Base-by-base conservation (phyloP, 192 early-diverging fungal genomes). In the Rhizophagus clarus region DNA sequence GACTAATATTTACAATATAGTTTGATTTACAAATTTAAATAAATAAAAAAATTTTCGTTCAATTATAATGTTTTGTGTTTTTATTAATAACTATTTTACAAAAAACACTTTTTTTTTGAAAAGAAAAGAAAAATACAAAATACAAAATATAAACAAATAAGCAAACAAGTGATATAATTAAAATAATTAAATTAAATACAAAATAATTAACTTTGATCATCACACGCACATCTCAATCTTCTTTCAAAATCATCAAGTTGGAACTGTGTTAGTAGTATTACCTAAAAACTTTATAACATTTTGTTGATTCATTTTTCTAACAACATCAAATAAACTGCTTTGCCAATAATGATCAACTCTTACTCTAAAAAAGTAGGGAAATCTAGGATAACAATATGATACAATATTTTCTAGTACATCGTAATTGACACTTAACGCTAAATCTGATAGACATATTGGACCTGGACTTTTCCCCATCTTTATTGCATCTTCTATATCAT, bases 351-450 rank as follows among this genome's bases (percentile, higher is more conserved):
- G 56, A 70, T 86, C 83, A 60, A 84, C 70, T 4, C 81, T 76
- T 11, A 86, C 73, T 20, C 83, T 81, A 75, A 83, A 86, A 80
- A 81, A 81, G 32, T 86, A 86, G 17, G 79, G 81, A 82, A 83
- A 86, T 49, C 64, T 51, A 6, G 70, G 22, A 29, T 80, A 82
- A 56, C 81, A 86, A n/a, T 24, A 82, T 32, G 80, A 45, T 0
- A 61, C 76, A 29, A 86, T 31, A 17, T 64, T 61, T 31, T 81
- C 72, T 29, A 86, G 37, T 24, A 84, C 20, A 6, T 70, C 80
- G 6, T 45, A 72, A 51, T 86, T 86, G 3, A 83, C 77, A 5
- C 71, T 11, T 17, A 63, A 40, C 0, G 85, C 85, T 64, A 84
- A 42, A 17, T 80, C 79, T 7, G 77, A 72, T 32, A 86, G 72